Conservation (phyloP, 2,329 filamentous ascomycete species). For the Alternaria tenuissima region DNA sequence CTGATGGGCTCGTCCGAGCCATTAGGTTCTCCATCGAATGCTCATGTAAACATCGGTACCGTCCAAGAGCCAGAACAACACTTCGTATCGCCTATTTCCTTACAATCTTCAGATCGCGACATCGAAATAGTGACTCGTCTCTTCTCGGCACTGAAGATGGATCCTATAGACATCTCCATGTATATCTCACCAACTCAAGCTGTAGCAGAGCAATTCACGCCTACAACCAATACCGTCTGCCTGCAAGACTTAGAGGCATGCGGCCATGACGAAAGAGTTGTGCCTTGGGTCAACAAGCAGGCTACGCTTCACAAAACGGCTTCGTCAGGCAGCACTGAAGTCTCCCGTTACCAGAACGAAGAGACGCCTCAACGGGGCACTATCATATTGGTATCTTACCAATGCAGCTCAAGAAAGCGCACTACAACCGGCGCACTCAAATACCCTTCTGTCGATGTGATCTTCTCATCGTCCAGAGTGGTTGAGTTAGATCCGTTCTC, state of each 20-base stretch:
- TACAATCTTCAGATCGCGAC: not conserved
- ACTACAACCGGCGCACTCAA: not conserved
- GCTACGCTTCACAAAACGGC: not conserved
- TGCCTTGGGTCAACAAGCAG: not conserved
- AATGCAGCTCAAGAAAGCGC: not conserved
- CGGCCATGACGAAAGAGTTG: not conserved
- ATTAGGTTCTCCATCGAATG: not conserved
- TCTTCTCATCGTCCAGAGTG: not conserved
- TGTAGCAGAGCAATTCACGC: not conserved
- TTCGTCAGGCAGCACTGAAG: not conserved
- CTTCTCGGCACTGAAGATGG: not conserved
- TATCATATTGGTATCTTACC: not conserved
- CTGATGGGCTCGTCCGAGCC: not conserved
- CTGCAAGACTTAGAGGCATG: not conserved
- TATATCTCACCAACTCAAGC: not conserved
- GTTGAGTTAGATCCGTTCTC: not conserved
- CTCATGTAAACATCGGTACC: not conserved
- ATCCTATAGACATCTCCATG: not conserved
- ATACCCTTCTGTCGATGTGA: not conserved
- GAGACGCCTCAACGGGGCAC: not conserved
- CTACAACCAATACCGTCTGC: not conserved
- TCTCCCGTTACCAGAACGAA: fast-evolving
- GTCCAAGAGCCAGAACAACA: not conserved
- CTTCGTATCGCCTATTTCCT: not conserved
- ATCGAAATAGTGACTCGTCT: not conserved